Evolutionary conservation across 345 rosid species (phyloP).

Genomic region (Eucalyptus tenuipes): DNA sequence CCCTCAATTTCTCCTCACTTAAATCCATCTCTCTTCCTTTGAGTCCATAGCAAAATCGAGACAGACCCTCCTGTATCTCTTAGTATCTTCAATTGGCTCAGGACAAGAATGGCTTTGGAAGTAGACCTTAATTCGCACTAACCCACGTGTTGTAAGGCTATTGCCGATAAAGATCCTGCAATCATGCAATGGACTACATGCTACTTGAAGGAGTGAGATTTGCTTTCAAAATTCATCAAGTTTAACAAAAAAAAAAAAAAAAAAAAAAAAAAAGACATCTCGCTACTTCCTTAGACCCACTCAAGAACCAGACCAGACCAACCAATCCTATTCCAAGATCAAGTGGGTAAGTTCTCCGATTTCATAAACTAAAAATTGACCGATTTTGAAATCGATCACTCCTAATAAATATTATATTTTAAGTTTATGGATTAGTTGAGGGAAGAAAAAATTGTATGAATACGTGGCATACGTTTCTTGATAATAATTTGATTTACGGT

Average conservation of each 20-base stretch:
- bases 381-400: no score
- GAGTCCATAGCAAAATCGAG: slow-evolving; percentile 32
- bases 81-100: slow-evolving; percentile 44
- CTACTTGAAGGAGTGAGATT: slow-evolving; percentile 70
- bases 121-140: slow-evolving; percentile 42
- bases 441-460: not conserved
- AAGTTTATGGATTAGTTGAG: not conserved
- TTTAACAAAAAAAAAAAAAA: not conserved
- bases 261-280: no score
- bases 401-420: no score
- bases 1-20: not conserved
- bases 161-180: slow-evolving; percentile 48
- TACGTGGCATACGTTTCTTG: not conserved
- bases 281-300: accelerated
- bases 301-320: accelerated
- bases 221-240: slow-evolving; percentile 78
- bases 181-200: slow-evolving; percentile 58
- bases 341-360: accelerated
- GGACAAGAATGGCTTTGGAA: slow-evolving; percentile 22
- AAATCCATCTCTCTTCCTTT: not conserved
- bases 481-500: no score
- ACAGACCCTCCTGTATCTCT: slow-evolving; percentile 24
- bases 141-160: slow-evolving; percentile 26
- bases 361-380: no score
- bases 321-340: no score